phyloP scores from a whole-genome alignment of 495 filamentous ascomycete species.

The Penicillium roqueforti region DNA sequence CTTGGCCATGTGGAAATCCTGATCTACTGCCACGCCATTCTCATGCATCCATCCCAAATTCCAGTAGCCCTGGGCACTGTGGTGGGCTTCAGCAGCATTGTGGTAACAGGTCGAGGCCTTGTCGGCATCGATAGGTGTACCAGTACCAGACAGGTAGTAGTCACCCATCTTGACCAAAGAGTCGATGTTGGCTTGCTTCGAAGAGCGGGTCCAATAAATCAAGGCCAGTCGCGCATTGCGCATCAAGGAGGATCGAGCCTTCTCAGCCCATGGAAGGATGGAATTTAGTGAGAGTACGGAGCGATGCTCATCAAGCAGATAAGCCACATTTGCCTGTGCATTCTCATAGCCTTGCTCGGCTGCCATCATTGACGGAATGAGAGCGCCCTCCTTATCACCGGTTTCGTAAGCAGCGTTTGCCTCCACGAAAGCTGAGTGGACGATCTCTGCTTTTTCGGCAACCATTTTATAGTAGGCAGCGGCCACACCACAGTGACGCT shows the following conservation, averaged over 20 bases:
- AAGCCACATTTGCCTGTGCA: conserved; percentile 92
- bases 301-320: conserved; percentile 77
- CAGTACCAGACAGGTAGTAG: conserved; percentile 82
- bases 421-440: conserved; percentile 81
- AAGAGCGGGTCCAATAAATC: conserved; percentile 94
- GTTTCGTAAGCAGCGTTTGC: conserved; percentile 79
- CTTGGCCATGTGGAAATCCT: conserved; percentile 97
- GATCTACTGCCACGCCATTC: conserved; percentile 86
- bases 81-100: conserved; percentile 81
- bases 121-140: conserved; percentile 64
- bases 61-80: conserved; percentile 92
- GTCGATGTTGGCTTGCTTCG: conserved; percentile 90
- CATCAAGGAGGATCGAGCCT: conserved; percentile 48
- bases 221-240: conserved; percentile 74
- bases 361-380: conserved; percentile 83
- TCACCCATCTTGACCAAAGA: conserved; percentile 97
- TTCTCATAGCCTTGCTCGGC: conserved; percentile 95
- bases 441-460: conserved; percentile 78
- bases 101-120: conserved; percentile 93
- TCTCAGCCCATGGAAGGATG: conserved; percentile 39
- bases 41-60: conserved; percentile 99
- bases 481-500: conserved; percentile 75
- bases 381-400: conserved; percentile 80
- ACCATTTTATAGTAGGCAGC: conserved; percentile 93
- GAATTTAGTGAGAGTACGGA: conserved; percentile 53